Conservation (phyloP, 176 grass and related monocot species). For the Musa itinerans region DNA sequence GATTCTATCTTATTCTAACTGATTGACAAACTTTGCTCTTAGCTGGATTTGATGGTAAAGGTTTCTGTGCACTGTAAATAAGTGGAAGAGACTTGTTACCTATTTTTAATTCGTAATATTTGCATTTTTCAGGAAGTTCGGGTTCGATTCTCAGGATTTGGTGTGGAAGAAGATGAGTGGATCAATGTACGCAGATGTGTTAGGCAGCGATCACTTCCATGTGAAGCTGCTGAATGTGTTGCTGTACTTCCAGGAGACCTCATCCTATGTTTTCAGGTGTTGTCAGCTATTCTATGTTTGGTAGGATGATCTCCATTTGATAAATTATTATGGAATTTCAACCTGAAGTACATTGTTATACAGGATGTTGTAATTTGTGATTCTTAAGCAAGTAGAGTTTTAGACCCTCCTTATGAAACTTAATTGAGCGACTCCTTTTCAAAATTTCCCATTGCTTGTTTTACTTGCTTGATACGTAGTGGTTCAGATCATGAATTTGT, state of each 20-base stretch:
- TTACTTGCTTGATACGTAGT: too few species aligned
- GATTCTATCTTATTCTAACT: background rate
- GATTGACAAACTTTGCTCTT: background rate
- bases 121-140: slow-evolving; percentile 48
- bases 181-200: slow-evolving; percentile 76
- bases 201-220: slow-evolving; percentile 66
- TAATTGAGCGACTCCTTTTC: too few species aligned
- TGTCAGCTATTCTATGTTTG: background rate
- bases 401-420: too few species aligned
- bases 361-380: background rate
- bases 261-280: slow-evolving; percentile 79
- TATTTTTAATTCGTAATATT: background rate
- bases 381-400: too few species aligned
- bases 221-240: slow-evolving; percentile 65
- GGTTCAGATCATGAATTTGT: too few species aligned
- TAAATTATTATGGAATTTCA: background rate
- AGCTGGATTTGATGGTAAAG: background rate
- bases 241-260: slow-evolving; percentile 73
- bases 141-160: slow-evolving; percentile 77
- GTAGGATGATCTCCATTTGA: background rate
- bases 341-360: background rate
- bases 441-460: too few species aligned
- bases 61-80: background rate
- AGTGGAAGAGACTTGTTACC: background rate
- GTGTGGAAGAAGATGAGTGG: slow-evolving; percentile 81